Conservation (phyloP, 371 early-diverging fungal species). For the Mortierella sp. region DNA sequence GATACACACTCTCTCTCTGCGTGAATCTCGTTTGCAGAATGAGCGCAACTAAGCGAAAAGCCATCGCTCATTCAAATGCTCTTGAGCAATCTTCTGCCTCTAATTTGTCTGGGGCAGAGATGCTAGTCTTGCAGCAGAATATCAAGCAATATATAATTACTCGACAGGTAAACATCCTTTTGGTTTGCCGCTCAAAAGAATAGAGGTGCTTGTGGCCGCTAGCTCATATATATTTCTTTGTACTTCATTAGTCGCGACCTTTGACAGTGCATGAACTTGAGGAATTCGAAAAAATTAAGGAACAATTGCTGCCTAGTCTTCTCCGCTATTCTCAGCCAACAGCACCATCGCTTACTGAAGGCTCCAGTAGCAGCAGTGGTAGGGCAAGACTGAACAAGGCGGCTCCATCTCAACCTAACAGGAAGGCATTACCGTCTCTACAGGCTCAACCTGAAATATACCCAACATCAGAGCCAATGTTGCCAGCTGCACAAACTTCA, state of each 20-base stretch:
- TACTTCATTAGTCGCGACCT: constrained; percentile 19
- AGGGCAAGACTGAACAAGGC: neutral
- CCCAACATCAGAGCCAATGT: neutral
- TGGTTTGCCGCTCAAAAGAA: neutral
- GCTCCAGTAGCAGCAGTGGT: neutral
- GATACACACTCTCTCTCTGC: neutral
- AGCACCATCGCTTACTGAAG: neutral
- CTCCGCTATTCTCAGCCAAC: constrained; percentile 20
- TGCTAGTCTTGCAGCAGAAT: constrained; percentile 39
- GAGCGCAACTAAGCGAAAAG: neutral
- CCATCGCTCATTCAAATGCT: neutral
- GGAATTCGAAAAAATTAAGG: constrained; percentile 39
- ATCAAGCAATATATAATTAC: constrained; percentile 38
- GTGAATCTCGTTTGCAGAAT: neutral
- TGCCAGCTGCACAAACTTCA: neutral
- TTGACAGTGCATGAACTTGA: constrained; percentile 30
- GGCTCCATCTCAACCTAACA: neutral
- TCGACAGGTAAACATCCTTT: constrained; percentile 18
- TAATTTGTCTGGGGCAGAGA: constrained; percentile 30
- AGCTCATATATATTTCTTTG: neutral
- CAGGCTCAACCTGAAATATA: neutral
- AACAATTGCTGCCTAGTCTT: constrained; percentile 25
- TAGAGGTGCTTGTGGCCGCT: neutral
- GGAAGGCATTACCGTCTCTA: neutral
- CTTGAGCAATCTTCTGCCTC: neutral